Evolutionary conservation across 2,329 filamentous ascomycete genomes (phyloP).

Genomic region (Corinectria fuckeliana): DNA sequence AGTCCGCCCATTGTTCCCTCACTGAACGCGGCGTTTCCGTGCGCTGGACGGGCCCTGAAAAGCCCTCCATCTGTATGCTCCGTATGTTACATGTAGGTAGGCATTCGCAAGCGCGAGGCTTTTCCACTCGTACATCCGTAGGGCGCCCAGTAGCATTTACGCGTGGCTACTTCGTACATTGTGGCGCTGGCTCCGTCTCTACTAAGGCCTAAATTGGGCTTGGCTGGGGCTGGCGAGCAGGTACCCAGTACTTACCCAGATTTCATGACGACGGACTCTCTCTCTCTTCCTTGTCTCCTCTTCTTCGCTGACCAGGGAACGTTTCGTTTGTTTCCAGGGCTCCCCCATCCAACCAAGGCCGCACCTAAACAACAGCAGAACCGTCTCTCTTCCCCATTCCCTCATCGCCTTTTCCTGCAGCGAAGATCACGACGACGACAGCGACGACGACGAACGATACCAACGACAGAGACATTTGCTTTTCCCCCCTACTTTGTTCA

Average conservation of each 20-base stretch:
- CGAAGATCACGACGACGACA: constrained; percentile 2
- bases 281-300: too few species aligned
- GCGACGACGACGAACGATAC: background rate
- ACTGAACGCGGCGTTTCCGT: background rate
- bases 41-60: background rate
- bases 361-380: constrained; percentile 13
- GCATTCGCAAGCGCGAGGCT: background rate
- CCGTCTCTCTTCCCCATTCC: background rate
- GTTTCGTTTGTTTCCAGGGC: constrained; percentile 20
- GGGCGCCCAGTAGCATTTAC: background rate
- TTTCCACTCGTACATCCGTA: too few species aligned
- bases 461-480: background rate
- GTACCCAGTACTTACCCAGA: background rate
- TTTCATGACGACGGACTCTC: constrained; percentile 3
- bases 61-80: too few species aligned
- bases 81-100: too few species aligned
- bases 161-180: background rate
- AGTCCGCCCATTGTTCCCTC: background rate
- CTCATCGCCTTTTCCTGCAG: background rate
- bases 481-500: background rate
- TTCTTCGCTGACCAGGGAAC: constrained; percentile 19
- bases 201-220: too few species aligned
- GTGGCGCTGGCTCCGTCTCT: background rate
- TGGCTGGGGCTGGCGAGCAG: background rate
- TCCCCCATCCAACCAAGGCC: background rate